These are phyloP conservation scores for Martiniozyma abietophila DNA, from an alignment of 805 yeast species.

Conservation along the genomic window DNA sequence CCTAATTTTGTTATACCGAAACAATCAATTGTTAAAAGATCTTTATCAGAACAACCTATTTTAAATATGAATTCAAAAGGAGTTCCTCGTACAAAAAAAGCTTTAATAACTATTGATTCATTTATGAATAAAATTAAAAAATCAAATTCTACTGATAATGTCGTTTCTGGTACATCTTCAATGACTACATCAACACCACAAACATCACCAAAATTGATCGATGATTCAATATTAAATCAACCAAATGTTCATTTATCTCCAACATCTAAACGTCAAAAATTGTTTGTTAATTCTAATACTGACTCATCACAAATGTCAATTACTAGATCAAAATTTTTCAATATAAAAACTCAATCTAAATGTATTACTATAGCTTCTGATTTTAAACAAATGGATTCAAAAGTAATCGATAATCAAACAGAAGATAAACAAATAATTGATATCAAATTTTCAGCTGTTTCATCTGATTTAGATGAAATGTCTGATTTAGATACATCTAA, in stretches of 20 bases:
- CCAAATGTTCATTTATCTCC: conserved; percentile 14
- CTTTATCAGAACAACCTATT: not conserved
- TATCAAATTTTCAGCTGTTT: conserved; percentile 4
- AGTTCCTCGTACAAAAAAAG: conserved; percentile 1
- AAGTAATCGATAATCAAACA: conserved; percentile 12
- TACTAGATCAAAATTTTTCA: conserved; percentile 2
- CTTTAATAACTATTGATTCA: conserved; percentile 1
- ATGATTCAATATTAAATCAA: conserved; percentile 11
- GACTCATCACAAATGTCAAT: conserved; percentile 5
- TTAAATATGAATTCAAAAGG: not conserved
- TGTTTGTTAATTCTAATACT: conserved; percentile 14
- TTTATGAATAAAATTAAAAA: conserved; percentile 4
- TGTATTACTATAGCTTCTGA: no score
- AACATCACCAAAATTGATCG: conserved; percentile 17
- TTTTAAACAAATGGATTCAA: no score
- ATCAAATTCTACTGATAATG: not conserved
- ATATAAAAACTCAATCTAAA: no score
- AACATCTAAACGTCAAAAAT: conserved; percentile 20
- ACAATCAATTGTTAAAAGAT: conserved; percentile 1
- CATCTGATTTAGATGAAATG: conserved; percentile 10
- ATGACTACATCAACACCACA: conserved; percentile 6
- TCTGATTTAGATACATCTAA: conserved; percentile 10
- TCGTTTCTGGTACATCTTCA: not conserved
- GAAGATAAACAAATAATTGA: not conserved
- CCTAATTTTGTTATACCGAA: conserved; percentile 1